phyloP scores from a whole-genome alignment of 805 yeast genomes.

The Kazachstania martiniae region DNA sequence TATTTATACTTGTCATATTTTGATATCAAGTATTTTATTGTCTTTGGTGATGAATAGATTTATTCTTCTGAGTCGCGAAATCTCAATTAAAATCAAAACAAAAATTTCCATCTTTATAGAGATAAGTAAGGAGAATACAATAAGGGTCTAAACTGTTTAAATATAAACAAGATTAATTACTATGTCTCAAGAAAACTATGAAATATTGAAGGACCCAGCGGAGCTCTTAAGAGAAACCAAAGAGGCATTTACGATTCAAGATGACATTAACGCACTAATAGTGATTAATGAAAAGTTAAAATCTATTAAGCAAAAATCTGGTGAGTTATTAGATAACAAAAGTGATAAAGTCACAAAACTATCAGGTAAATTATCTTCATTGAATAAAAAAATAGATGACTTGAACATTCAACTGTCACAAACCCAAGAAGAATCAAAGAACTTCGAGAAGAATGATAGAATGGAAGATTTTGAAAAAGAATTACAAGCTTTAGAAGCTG shows the following conservation, averaged over 20 bases:
- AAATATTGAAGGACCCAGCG: constrained; percentile 13
- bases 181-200: constrained; percentile 8
- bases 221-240: constrained; percentile 17
- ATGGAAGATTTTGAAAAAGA: constrained; percentile 15
- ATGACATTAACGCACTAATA: constrained; percentile 11
- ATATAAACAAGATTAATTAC: no score
- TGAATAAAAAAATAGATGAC: constrained; percentile 3
- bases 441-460: constrained; percentile 8
- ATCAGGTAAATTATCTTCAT: constrained; percentile 5
- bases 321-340: constrained; percentile 4
- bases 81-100: no score
- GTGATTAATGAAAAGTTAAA: constrained; percentile 11
- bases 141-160: no score
- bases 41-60: no score
- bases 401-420: constrained; percentile 7
- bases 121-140: no score
- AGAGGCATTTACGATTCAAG: constrained; percentile 19
- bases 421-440: constrained; percentile 9
- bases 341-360: constrained; percentile 6
- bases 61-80: no score
- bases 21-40: no score
- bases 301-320: constrained; percentile 4
- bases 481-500: constrained; percentile 15
- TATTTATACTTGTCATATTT: no score
- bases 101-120: no score